A percentile compares a stretch with the other conserved stretches of the same genome.
Evolutionary conservation across 164 flowering plant species (phyloP).

Genomic region (Houttuynia cordata): DNA sequence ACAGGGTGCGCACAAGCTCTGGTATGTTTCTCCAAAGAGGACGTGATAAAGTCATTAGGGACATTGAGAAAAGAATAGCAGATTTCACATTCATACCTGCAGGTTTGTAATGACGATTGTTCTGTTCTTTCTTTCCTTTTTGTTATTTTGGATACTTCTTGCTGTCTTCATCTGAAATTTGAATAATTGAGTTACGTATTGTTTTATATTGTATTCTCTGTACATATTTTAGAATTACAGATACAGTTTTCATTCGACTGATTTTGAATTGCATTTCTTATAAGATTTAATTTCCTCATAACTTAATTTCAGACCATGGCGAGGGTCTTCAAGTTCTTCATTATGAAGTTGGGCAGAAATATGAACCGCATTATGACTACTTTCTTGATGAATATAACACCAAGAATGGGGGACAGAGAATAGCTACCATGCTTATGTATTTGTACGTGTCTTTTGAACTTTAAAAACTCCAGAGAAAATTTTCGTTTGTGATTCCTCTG

Average conservation of each 20-base stretch:
- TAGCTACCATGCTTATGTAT: conserved; percentile 90
- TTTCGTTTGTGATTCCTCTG: neutral
- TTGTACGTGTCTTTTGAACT: conserved; percentile 38
- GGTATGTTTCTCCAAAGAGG: conserved; percentile 82
- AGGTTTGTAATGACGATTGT: conserved; percentile 35
- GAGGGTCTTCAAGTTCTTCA: conserved; percentile 95
- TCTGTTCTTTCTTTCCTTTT: neutral
- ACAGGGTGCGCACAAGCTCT: conserved; percentile 91
- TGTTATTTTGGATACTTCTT: neutral
- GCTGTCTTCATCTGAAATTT: neutral
- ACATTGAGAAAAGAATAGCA: conserved; percentile 81
- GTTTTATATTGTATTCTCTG: neutral
- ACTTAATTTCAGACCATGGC: conserved; percentile 63
- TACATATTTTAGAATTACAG: neutral
- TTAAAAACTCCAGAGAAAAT: neutral
- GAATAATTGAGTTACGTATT: neutral
- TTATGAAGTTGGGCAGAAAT: conserved; percentile 89
- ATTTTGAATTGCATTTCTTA: neutral
- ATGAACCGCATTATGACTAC: conserved; percentile 88
- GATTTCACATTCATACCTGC: conserved; percentile 81
- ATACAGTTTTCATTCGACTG: neutral
- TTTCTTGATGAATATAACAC: conserved; percentile 77
- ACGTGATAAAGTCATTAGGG: conserved; percentile 48
- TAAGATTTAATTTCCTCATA: no score
- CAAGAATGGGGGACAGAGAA: conserved; percentile 79